phyloP scores from a whole-genome alignment of 2,329 filamentous ascomycete species.

The Pseudovirgaria hyperparasitica region DNA sequence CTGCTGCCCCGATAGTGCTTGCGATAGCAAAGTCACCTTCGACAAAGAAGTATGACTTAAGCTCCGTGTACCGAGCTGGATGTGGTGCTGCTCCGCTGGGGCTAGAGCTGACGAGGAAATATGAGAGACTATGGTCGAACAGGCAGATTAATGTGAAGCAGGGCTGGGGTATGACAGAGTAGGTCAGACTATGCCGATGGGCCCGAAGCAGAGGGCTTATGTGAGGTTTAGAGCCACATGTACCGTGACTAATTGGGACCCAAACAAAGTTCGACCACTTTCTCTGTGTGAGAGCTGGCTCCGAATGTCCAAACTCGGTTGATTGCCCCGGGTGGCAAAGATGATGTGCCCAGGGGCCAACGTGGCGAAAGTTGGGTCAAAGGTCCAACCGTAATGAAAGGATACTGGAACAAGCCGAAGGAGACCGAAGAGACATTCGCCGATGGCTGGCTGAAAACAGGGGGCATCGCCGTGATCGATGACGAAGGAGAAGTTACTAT shows the following conservation, averaged over 20 bases:
- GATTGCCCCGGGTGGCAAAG: constrained; percentile 37
- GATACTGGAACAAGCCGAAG: constrained; percentile 61
- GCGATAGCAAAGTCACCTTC: constrained; percentile 59
- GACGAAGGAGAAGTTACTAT: constrained; percentile 46
- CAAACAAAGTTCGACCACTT: constrained; percentile 28
- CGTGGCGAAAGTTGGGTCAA: constrained; percentile 62
- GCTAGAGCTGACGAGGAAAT: constrained; percentile 32
- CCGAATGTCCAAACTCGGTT: constrained; percentile 59
- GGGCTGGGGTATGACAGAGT: constrained; percentile 82
- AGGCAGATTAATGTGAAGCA: constrained; percentile 46
- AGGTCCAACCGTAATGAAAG: constrained; percentile 59
- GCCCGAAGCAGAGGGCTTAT: neutral
- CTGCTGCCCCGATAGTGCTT: constrained; percentile 68
- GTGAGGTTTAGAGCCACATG: constrained; percentile 44
- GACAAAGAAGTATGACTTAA: constrained; percentile 54
- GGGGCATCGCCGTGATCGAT: constrained; percentile 55
- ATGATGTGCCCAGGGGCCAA: constrained; percentile 35
- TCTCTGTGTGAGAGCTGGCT: constrained; percentile 52
- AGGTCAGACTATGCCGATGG: constrained; percentile 17
- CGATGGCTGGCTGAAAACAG: constrained; percentile 60
- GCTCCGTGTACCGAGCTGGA: constrained; percentile 45
- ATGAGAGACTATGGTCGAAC: constrained; percentile 42
- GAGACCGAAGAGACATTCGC: constrained; percentile 54
- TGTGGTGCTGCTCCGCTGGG: constrained; percentile 56
- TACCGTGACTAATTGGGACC: constrained; percentile 52